Evolutionary conservation across 2,329 filamentous ascomycete species (phyloP).

Genomic region (Aureobasidium sp.): DNA sequence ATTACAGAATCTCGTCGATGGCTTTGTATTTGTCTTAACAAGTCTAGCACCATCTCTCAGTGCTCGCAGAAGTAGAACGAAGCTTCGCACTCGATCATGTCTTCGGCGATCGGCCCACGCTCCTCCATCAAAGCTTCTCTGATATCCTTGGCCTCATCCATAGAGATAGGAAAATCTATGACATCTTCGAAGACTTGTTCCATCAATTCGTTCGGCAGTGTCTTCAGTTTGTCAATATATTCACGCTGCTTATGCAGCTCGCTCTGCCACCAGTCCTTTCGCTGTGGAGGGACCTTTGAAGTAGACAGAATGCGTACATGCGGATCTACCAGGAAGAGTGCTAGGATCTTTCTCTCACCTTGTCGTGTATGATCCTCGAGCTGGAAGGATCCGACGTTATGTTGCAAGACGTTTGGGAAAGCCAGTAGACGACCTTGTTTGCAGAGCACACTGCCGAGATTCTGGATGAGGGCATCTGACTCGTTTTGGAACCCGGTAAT

Average conservation of each 20-base stretch:
- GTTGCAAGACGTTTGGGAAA: constrained; percentile 49
- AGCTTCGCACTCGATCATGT: constrained; percentile 17
- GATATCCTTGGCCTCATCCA: constrained; percentile 25
- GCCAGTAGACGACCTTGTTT: constrained; percentile 43
- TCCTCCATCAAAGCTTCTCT: constrained; percentile 28
- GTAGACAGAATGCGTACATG: constrained; percentile 44
- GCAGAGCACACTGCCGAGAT: constrained; percentile 42
- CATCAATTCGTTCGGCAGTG: constrained; percentile 25
- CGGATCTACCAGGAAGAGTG: constrained; percentile 53
- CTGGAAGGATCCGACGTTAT: constrained; percentile 45
- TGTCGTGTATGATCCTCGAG: constrained; percentile 44
- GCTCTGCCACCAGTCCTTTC: constrained; percentile 36
- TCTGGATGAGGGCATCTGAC: background rate
- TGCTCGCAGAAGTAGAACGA: constrained; percentile 28
- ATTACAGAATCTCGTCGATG: too few species aligned
- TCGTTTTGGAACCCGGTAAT: constrained; percentile 18
- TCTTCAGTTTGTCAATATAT: constrained; percentile 16
- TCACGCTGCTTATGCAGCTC: constrained; percentile 4
- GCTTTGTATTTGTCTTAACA: too few species aligned
- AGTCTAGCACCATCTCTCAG: constrained; percentile 12
- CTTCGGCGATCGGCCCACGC: constrained; percentile 16
- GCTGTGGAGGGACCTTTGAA: constrained; percentile 45
- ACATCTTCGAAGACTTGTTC: constrained; percentile 24
- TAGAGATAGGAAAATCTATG: constrained; percentile 24
- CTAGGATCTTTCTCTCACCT: constrained; percentile 50